Conservation (phyloP, 2,329 filamentous ascomycete genomes). For the Drechslera avenae region DNA sequence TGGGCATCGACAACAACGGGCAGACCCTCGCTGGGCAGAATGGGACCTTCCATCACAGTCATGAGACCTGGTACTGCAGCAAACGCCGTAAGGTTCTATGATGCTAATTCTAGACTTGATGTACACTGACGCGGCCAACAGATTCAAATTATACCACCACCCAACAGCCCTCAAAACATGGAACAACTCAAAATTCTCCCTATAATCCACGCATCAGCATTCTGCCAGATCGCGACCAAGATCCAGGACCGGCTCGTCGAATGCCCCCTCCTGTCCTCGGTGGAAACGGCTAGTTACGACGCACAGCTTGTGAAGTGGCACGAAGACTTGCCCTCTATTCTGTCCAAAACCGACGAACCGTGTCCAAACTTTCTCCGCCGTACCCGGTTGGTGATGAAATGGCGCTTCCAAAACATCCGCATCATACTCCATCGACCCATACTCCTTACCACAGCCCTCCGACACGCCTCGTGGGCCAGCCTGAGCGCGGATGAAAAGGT, state of each 20-base stretch:
- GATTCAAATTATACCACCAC: slow-evolving; percentile 33
- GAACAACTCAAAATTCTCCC: slow-evolving; percentile 70
- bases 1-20: slow-evolving; percentile 53
- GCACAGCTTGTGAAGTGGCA: slow-evolving; percentile 74
- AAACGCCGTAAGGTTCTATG: slow-evolving; percentile 33
- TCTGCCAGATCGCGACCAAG: slow-evolving; percentile 77
- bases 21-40: slow-evolving; percentile 48
- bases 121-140: slow-evolving; percentile 10
- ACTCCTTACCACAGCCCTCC: slow-evolving; percentile 67
- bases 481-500: slow-evolving; percentile 67
- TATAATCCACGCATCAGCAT: slow-evolving; percentile 75
- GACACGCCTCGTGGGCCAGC: slow-evolving; percentile 57
- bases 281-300: slow-evolving; percentile 71
- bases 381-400: slow-evolving; percentile 76
- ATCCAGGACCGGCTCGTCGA: slow-evolving; percentile 78
- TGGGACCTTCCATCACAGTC: slow-evolving; percentile 48
- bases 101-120: background rate
- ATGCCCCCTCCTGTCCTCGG: slow-evolving; percentile 67
- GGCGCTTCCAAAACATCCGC: slow-evolving; percentile 79
- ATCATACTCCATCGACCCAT: slow-evolving; percentile 77
- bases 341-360: slow-evolving; percentile 58
- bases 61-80: slow-evolving; percentile 42
- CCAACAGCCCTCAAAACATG: slow-evolving; percentile 47
- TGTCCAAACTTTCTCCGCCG: slow-evolving; percentile 73
- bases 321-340: slow-evolving; percentile 64